Base-by-base conservation (phyloP, 768 basidiomycete species). In the Suillus spraguei region DNA sequence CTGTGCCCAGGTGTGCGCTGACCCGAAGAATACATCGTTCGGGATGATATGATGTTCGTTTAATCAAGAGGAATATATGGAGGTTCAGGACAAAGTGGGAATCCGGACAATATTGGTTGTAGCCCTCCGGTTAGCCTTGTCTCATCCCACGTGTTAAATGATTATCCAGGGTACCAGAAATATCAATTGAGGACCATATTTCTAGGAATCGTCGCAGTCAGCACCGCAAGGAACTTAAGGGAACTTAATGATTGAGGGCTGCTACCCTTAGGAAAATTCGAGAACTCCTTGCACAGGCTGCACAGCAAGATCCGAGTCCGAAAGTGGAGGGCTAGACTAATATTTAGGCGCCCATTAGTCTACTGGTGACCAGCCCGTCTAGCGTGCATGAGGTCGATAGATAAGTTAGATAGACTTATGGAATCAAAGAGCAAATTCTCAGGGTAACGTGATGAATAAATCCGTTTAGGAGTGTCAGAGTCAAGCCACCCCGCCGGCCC, bases 11-110 rank as follows among this genome's bases (percentile, higher is more conserved):
- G 62, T 22, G 61, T 17, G 49, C 52, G 72, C 39, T 61, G 54
- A 5, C 61, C 55, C 52, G 68, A 60, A 60, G 62, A 32, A 56
- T 66, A 60, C 73, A 68, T 71, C 22, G 55, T n/a, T 14, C 35
- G 49, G 52, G 28, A 32, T n/a, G 28, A 32, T n/a, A 39, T 42
- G 28, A 10, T 61, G 17, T 20, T 54, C 64, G 61, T 59, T 59
- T 16, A 5, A 17, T 33, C 4, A 28, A 24, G 10, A 24, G 35
- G 46, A 22, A 39, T 56, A n/a, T 41, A n/a, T 41, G 10, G 28
- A 54, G 9, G 49, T 17, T 28, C 5, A 17, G 49, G 28, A 50
- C 16, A 17, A 50, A 28, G 49, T 28, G 28, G 16, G 49, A 47
- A 33, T n/a, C 10, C 11, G 5, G 20, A 53, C 5, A 13, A 53